Evolutionary conservation across 2,329 filamentous ascomycete species (phyloP), one percentile per base, ranked within the genome.

Genomic region (Scedosporium aurantiacum): DNA sequence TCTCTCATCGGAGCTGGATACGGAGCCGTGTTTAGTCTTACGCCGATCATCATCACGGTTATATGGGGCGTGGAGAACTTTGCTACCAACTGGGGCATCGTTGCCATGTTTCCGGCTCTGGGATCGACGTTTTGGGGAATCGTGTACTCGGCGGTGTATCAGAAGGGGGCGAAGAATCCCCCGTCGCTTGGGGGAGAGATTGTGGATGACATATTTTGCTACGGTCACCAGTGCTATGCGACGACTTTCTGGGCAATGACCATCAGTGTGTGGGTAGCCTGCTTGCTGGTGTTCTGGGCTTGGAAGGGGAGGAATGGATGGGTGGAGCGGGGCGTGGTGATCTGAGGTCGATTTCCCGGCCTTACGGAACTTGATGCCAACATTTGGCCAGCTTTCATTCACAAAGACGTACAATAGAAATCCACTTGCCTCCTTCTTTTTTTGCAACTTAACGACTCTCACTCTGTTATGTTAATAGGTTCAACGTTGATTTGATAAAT

Each of bases 1-100:
- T 84, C 88, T 0, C 80, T 92, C 1, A 85, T 99, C 5, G 94
- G 94, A 5, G 87, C 91, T 1, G 94, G 94, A 54, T 97, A 99
- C 70, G 94, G 94, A 54, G 92, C 92, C 37, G 84, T 92, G 23
- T 99, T 97, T 77, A 89, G 85, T 57, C 81, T 97, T 5, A 89
- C 89, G 0, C 94, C 94, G 2, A 92, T 97, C 65, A 90, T 97
- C 62, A 88, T 97, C 67, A 91, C 87, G n/a, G 91, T 97, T 8
- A 93, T 99, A 55, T 99, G 94, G 94, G 94, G 94, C 27, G 91
- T 96, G 0, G 92, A 97, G 77, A 99, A 97, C 72, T 97, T 99
- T 71, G 94, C 91, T 62, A 99, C 94, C 0, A 97, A 99, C 68
- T 99, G 93, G 86, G 94, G 94, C 8, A 92, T 97, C 64, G 86